A percentile compares a stretch with the other conserved stretches of the same genome.
Evolutionary conservation across 176 grass and related monocot genomes (phyloP).

Genomic region (Neostapfia colusana): DNA sequence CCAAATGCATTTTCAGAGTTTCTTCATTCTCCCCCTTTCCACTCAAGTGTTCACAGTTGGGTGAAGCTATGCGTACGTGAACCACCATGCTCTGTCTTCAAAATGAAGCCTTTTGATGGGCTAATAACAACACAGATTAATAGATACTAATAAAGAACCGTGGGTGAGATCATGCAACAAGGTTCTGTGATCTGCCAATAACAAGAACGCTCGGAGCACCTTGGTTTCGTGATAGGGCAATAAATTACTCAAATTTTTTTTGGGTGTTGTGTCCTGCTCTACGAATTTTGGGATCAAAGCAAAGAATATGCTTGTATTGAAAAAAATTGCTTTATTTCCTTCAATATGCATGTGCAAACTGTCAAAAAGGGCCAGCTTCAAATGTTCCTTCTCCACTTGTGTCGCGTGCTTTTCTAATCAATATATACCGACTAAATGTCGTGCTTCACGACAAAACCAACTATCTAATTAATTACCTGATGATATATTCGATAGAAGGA

Average conservation of each 20-base stretch:
- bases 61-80: not conserved
- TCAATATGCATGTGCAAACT: constrained; percentile 44
- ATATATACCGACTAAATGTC: not conserved
- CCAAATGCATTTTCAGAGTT: not conserved
- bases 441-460: constrained; percentile 5
- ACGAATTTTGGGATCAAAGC: constrained; percentile 35
- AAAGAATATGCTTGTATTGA: constrained; percentile 48
- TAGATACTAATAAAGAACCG: not conserved
- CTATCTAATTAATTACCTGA: not conserved
- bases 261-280: constrained; percentile 25
- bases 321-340: constrained; percentile 13
- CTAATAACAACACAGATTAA: not conserved
- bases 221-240: constrained; percentile 11
- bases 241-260: constrained; percentile 20
- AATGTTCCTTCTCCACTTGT: constrained; percentile 44
- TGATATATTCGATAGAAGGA: not conserved
- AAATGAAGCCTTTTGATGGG: constrained; percentile 34
- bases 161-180: constrained; percentile 25
- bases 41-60: not conserved
- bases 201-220: constrained; percentile 35
- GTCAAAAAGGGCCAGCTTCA: constrained; percentile 31
- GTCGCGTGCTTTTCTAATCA: constrained; percentile 8
- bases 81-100: constrained; percentile 29
- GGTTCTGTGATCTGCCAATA: constrained; percentile 40
- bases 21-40: too few species aligned